Conservation (phyloP, 306 rosid genomes). For the Quercus suber region DNA sequence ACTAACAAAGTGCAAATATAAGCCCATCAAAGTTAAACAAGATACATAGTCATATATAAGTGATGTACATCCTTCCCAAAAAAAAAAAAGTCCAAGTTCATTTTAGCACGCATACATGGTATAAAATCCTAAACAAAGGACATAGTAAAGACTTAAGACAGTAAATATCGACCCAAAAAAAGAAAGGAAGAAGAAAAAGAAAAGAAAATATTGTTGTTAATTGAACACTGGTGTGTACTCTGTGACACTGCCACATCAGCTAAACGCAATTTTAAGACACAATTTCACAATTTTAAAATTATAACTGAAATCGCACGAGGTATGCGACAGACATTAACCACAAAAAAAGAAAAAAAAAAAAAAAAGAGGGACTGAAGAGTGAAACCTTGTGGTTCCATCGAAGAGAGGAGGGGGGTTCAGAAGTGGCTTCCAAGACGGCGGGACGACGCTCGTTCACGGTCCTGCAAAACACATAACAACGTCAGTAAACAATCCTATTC, state of each 20-base stretch:
- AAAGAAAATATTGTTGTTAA: no score
- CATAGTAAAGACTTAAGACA: not conserved
- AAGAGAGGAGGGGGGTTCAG: conserved; percentile 70
- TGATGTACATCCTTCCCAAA: conserved; percentile 56
- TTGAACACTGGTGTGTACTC: no score
- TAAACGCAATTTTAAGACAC: no score
- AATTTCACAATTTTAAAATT: no score
- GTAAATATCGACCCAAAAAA: not conserved
- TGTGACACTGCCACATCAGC: no score
- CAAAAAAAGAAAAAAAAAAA: no score
- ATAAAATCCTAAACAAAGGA: not conserved
- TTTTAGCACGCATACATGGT: no score
- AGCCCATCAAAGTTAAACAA: rapidly evolving
- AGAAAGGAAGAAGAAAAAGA: no score
- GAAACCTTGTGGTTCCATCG: conserved; percentile 81
- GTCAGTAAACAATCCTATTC: not conserved
- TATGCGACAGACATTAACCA: no score
- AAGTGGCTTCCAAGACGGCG: conserved; percentile 44
- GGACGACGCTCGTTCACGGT: conserved; percentile 26
- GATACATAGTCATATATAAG: conserved; percentile 15
- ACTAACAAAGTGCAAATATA: no score
- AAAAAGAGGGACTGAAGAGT: not conserved
- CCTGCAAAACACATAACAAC: conserved; percentile 13
- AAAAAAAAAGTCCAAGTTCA: not conserved
- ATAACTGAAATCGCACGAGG: no score